phyloP scores from a whole-genome alignment of 208 protist genomes.

The Leishmania aethiopica region DNA sequence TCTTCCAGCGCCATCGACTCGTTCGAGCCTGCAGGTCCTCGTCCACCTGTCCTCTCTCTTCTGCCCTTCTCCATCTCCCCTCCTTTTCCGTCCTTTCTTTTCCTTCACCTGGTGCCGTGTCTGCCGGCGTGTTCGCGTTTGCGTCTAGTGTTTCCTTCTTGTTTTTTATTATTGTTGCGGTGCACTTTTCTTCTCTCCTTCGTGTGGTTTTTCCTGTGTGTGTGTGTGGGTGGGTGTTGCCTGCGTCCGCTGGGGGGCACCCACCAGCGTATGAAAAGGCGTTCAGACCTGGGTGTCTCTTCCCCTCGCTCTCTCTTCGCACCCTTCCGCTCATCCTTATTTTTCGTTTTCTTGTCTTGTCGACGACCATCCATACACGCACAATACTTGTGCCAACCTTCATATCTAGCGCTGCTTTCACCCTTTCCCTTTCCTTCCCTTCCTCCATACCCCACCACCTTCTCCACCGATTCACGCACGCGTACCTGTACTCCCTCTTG shows the following conservation, averaged over 20 bases:
- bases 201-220: not conserved
- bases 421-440: not conserved
- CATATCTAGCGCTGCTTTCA: not conserved
- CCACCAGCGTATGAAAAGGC: not conserved
- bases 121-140: not conserved
- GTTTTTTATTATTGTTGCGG: conserved; percentile 7
- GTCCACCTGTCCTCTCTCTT: not conserved
- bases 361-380: not conserved
- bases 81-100: not conserved
- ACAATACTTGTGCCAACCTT: not conserved
- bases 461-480: not conserved
- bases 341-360: not conserved
- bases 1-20: not conserved
- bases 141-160: not conserved
- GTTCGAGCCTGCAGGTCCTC: not conserved
- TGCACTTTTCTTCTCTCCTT: not conserved
- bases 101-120: not conserved
- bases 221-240: not conserved
- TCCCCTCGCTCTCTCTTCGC: not conserved
- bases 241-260: not conserved
- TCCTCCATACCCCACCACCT: not conserved
- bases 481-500: not conserved
- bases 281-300: not conserved
- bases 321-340: not conserved
- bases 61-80: not conserved